Conservation (phyloP, 805 yeast species). For the Spathaspora girioi region DNA sequence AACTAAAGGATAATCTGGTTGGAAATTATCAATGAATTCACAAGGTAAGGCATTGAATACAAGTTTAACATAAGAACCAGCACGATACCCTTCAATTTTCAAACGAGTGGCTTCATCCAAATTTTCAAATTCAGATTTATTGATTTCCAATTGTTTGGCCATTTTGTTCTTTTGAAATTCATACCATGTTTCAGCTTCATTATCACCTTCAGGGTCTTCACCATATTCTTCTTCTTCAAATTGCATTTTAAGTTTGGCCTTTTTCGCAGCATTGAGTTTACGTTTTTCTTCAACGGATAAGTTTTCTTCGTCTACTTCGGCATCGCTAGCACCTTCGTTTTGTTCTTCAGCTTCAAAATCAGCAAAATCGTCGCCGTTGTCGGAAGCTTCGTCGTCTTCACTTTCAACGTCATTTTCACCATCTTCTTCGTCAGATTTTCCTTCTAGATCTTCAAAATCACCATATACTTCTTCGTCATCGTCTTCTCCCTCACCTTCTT, state of each 20-base stretch:
- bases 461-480: slow-evolving; percentile 53
- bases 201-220: slow-evolving; percentile 64
- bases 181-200: slow-evolving; percentile 93
- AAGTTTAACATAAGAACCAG: slow-evolving; percentile 90
- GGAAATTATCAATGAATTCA: slow-evolving; percentile 84
- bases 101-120: slow-evolving; percentile 76
- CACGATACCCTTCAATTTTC: slow-evolving; percentile 84
- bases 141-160: slow-evolving; percentile 93
- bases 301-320: slow-evolving; percentile 37
- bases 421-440: slow-evolving; percentile 25
- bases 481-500: slow-evolving; percentile 28
- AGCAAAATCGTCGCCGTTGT: slow-evolving; percentile 41
- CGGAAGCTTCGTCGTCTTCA: slow-evolving; percentile 14
- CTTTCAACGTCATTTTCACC: slow-evolving; percentile 21
- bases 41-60: slow-evolving; percentile 82
- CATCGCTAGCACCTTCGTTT: slow-evolving; percentile 34
- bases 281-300: slow-evolving; percentile 71
- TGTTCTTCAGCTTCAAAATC: slow-evolving; percentile 53
- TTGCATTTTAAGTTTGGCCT: slow-evolving; percentile 82
- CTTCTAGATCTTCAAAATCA: slow-evolving; percentile 54
- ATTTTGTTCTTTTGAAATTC: slow-evolving; percentile 95
- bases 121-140: slow-evolving; percentile 69
- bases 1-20: slow-evolving; percentile 80
- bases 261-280: slow-evolving; percentile 78
- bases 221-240: slow-evolving; percentile 77